Evolutionary conservation across 164 flowering plant species (phyloP).

Genomic region (Stephania japonica): DNA sequence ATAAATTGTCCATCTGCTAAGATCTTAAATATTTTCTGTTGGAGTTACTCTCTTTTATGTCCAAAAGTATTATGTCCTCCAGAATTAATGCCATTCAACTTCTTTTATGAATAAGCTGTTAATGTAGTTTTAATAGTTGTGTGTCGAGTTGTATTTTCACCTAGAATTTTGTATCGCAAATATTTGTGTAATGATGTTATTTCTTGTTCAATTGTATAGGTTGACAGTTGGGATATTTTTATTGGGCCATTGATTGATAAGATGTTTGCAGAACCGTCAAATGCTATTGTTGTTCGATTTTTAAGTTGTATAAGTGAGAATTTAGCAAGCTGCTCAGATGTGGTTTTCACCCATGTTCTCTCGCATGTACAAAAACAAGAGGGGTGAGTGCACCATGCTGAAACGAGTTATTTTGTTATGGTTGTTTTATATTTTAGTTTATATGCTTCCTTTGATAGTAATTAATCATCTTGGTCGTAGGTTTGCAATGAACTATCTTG

Average conservation of each 20-base stretch:
- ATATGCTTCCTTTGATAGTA: not conserved
- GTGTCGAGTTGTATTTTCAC: not conserved
- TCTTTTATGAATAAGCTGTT: not conserved
- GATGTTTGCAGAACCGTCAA: constrained; percentile 77
- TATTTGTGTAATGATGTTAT: constrained; percentile 2
- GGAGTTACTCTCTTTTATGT: not conserved
- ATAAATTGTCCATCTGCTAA: too few relatives aligned
- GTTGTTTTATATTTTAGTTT: not conserved
- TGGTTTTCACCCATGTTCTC: constrained; percentile 48
- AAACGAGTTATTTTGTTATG: not conserved
- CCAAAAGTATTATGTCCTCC: not conserved
- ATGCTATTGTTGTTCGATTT: constrained; percentile 63
- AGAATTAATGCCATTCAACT: not conserved
- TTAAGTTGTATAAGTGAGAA: constrained; percentile 60
- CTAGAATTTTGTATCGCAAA: not conserved
- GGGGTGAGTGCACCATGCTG: constrained; percentile 41
- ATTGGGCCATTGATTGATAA: constrained; percentile 61
- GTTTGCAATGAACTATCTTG: too few relatives aligned
- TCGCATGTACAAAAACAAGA: constrained; percentile 38
- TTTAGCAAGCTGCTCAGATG: constrained; percentile 48
- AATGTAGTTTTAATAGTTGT: not conserved
- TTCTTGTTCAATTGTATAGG: constrained; percentile 33
- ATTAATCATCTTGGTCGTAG: too few relatives aligned
- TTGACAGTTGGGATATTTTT: constrained; percentile 57
- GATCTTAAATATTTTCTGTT: not conserved